Conservation (phyloP, 2,329 filamentous ascomycete species). For the Metarhizium robertsii region DNA sequence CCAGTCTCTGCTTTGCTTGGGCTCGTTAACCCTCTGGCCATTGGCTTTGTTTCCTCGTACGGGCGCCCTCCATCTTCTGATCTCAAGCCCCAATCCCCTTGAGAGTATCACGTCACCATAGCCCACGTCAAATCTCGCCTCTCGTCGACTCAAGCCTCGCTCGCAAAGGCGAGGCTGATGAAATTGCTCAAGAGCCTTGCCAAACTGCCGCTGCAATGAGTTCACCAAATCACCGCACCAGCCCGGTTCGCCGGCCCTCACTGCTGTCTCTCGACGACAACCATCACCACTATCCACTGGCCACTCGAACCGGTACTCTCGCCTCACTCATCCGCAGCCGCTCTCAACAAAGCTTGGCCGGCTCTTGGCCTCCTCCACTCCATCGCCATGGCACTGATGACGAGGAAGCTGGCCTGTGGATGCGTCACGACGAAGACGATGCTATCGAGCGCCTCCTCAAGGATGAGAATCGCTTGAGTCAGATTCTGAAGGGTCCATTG, state of each 20-base stretch:
- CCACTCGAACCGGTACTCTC: constrained; percentile 27
- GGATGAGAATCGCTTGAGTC: constrained; percentile 50
- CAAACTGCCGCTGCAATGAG: constrained; percentile 13
- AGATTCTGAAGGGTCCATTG: constrained; percentile 56
- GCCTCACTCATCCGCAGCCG: constrained; percentile 29
- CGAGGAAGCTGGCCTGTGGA: constrained; percentile 19
- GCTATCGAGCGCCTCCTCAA: constrained; percentile 33
- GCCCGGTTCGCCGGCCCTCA: constrained; percentile 20
- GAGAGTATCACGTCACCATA: too few species aligned
- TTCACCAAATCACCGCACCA: constrained; percentile 18
- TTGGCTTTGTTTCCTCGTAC: too few species aligned
- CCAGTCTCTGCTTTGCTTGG: too few species aligned
- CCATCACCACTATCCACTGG: constrained; percentile 20
- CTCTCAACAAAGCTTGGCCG: constrained; percentile 24
- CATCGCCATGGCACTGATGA: constrained; percentile 18
- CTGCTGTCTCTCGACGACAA: constrained; percentile 23
- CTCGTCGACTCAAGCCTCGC: background rate
- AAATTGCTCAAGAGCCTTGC: background rate
- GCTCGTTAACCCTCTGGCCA: too few species aligned
- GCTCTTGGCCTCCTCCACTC: constrained; percentile 14
- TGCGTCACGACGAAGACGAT: constrained; percentile 27
- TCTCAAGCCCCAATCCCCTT: too few species aligned
- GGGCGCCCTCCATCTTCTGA: too few species aligned
- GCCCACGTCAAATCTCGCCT: background rate
- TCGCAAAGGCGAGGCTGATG: background rate